phyloP scores from a whole-genome alignment of 768 basidiomycete genomes.

The Tulasnella sp. region DNA sequence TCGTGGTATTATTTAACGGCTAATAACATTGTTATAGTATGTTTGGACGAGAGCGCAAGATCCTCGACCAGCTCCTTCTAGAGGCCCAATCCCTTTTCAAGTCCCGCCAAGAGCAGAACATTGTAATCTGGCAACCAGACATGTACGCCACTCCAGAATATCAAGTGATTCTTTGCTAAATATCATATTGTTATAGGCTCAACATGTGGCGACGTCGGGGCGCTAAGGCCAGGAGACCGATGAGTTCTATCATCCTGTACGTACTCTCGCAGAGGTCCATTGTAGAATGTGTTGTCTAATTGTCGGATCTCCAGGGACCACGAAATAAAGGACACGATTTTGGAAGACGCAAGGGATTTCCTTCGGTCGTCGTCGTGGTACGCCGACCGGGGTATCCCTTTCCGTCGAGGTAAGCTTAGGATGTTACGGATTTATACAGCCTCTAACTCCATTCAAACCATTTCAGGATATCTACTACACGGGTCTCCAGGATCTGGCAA shows the following conservation, averaged over 20 bases:
- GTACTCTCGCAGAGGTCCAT: not conserved
- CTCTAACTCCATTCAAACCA: not conserved
- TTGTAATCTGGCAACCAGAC: slow-evolving; percentile 89
- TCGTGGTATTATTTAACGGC: not conserved
- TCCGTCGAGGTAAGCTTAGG: slow-evolving; percentile 63
- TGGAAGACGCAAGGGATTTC: slow-evolving; percentile 81
- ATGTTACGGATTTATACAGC: slow-evolving; percentile 74
- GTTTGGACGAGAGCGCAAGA: slow-evolving; percentile 78
- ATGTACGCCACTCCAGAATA: slow-evolving; percentile 43
- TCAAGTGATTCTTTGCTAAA: not conserved
- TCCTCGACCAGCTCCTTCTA: slow-evolving; percentile 85
- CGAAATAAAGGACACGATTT: slow-evolving; percentile 86
- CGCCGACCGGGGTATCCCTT: slow-evolving; percentile 89
- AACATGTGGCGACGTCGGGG: slow-evolving; percentile 83
- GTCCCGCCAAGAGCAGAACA: slow-evolving; percentile 81
- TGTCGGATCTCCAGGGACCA: slow-evolving; percentile 51
- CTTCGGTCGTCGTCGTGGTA: slow-evolving; percentile 68
- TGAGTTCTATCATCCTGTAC: slow-evolving; percentile 76
- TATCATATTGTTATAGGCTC: not conserved
- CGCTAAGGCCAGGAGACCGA: slow-evolving; percentile 83
- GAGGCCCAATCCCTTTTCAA: slow-evolving; percentile 90
- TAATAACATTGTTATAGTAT: slow-evolving; percentile 52
- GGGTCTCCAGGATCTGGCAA: slow-evolving; percentile 73
- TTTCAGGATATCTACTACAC: slow-evolving; percentile 45
- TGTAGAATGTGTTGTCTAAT: not conserved